Base-by-base conservation (phyloP, 129 eudicot species). In the Silybum marianum region DNA sequence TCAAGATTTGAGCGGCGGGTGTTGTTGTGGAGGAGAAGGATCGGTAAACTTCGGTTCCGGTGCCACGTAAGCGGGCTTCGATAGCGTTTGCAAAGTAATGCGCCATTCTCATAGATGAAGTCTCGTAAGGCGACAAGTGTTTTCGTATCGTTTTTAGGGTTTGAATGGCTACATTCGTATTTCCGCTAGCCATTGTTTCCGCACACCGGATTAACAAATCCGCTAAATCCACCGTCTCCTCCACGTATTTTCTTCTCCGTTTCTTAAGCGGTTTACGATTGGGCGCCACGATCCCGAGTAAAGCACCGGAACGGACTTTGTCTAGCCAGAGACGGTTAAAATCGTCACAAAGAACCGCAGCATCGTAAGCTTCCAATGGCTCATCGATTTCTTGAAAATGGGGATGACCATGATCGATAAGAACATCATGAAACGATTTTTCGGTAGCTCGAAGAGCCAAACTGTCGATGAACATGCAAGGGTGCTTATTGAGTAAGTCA, bases 11-110 rank as follows among this genome's bases (percentile, higher is more conserved):
- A 8, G 85, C 84, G 2, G 84, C 77, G 2, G 85, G 69, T 23
- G 81, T 63, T 19, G 71, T 73, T 70, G 36, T 10, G 69, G 44
- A 39, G 3, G 39, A 9, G 14, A 78, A 67, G 28, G 77, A 58
- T 28, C 51, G 46, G 40, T 76, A 84, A n/a, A 78, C 44, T 26
- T 80, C 42, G 16, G 72, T 28, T 16, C 87, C 92, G 0, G 71
- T 81, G 21, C 90, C 90, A 30, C 83, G 81, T 58, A 86, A 73
- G 48, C 90, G 85, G 2, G 90, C 85, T 78, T 86, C 84, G 4
- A 86, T 82, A n/a, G 90, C 92, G 34, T 84, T 79, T 2, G 83
- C 87, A 18, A 86, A 84, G 62, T 75, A 89, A 82, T 89, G 85
- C 0, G 84, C 88, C 74, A 89, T 13, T 12, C 90, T 63, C 19